Evolutionary conservation across 2,329 filamentous ascomycete genomes (phyloP), one percentile per base, ranked within the genome.

Genomic region (Metarhizium humberi): DNA sequence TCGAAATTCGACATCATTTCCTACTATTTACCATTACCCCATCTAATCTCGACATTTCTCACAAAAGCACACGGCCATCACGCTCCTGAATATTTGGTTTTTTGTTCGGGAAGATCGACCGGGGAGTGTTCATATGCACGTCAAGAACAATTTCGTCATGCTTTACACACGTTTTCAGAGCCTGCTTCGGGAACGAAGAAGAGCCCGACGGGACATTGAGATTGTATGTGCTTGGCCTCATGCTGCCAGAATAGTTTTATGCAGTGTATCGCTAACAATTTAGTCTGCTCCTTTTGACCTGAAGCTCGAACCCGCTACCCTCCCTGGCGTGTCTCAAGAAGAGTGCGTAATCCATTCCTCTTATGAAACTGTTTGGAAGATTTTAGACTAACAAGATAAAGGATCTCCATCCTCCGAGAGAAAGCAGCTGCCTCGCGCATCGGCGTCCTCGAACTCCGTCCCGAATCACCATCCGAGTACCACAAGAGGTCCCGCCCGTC

Each of bases 261-360:
- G 52, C 38, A 18, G 20, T 30, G 7, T 52, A 43, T 6, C 10
- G 30, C 46, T 57, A 36, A 57, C 53, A 7, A 18, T 25, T 29
- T 57, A 84, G 81, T 83, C 80, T 51, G 75, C 75, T 10, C 81
- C 81, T 0, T 85, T 80, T 67, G 74, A 83, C 65, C 78, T 84
- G 63, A 78, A 78, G 64, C 76, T 75, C 56, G 78, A 81, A 63
- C 69, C 73, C n/a, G 71, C 78, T 45, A 69, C 68, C 47, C 69
- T 84, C 14, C 79, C 79, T 2, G 81, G 81, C 43, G 71, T 84
- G 46, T 78, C 77, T 49, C 74, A 81, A 59, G 78, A 83, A 61
- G 80, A 85, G 80, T 84, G 74, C 67, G 80, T 71, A 36, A 2
- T 34, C 34, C n/a, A 47, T 14, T 34, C 50, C 25, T 46, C 11